phyloP scores from a whole-genome alignment of 2,329 filamentous ascomycete genomes.

The Penicillium occitanis region DNA sequence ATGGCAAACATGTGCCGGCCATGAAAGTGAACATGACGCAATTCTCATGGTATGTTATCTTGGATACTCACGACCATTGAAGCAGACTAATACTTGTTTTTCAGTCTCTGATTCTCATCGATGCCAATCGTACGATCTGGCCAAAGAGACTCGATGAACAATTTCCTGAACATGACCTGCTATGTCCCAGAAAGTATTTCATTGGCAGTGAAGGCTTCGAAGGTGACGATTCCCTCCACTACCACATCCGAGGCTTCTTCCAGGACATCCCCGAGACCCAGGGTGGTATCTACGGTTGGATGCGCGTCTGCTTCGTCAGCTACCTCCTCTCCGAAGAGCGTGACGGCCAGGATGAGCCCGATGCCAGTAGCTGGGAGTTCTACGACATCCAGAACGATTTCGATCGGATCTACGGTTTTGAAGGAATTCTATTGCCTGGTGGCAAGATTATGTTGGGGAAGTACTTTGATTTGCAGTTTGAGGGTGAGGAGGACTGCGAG shows the following conservation, averaged over 20 bases:
- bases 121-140: conserved; percentile 29
- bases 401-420: conserved; percentile 46
- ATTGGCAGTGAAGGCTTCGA: conserved; percentile 27
- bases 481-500: conserved; percentile 21
- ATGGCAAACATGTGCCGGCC: conserved; percentile 40
- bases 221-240: conserved; percentile 15
- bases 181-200: conserved; percentile 27
- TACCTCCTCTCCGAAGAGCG: conserved; percentile 24
- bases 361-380: conserved; percentile 21
- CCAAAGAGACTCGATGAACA: conserved; percentile 28
- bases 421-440: conserved; percentile 50
- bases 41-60: not conserved
- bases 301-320: conserved; percentile 39
- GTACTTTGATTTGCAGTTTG: conserved; percentile 42
- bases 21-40: conserved; percentile 23
- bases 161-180: conserved; percentile 24
- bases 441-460: conserved; percentile 50
- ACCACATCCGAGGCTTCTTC: conserved; percentile 36
- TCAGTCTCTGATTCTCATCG: conserved; percentile 4
- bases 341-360: not conserved
- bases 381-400: conserved; percentile 27
- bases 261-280: conserved; percentile 32
- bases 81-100: not conserved
- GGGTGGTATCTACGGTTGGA: conserved; percentile 38
- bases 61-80: not conserved